Conservation (phyloP, 2,329 filamentous ascomycete genomes). For the Hymenoscyphus occultus region DNA sequence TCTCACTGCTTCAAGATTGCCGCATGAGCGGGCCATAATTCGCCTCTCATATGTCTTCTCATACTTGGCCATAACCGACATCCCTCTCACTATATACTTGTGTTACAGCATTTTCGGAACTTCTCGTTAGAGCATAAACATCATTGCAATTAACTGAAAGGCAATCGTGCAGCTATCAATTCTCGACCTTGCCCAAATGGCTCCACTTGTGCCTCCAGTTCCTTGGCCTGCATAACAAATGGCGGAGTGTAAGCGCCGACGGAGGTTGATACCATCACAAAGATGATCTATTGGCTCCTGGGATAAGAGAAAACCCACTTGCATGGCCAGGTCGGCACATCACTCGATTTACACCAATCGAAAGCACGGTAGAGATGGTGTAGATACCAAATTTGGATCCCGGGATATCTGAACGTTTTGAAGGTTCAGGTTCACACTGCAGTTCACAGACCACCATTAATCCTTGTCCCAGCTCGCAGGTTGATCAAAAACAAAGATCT, state of each 20-base stretch:
- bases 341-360: constrained; percentile 22
- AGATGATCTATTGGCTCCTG: constrained; percentile 5
- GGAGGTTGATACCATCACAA: constrained; percentile 7
- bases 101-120: neutral
- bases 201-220: constrained; percentile 3
- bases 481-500: constrained; percentile 16
- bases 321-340: constrained; percentile 17
- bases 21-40: constrained; percentile 5
- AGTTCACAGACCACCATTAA: constrained; percentile 1
- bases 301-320: constrained; percentile 3
- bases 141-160: neutral
- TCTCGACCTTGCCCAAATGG: neutral
- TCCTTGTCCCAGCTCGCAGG: constrained; percentile 1
- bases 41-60: neutral
- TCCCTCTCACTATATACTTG: neutral
- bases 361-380: constrained; percentile 15
- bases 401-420: constrained; percentile 15
- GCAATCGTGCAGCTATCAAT: constrained; percentile 1
- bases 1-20: constrained; percentile 13
- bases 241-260: constrained; percentile 16
- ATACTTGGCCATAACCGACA: neutral
- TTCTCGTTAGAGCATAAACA: neutral
- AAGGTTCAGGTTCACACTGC: constrained; percentile 3
- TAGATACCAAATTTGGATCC: constrained; percentile 28
- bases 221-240: constrained; percentile 12